Percentiles rank a stretch among this genome's conserved stretches.
These are phyloP conservation scores for Teratosphaeria epicoccoides DNA, from an alignment of 2,329 filamentous ascomycete species.

Conservation along the genomic window DNA sequence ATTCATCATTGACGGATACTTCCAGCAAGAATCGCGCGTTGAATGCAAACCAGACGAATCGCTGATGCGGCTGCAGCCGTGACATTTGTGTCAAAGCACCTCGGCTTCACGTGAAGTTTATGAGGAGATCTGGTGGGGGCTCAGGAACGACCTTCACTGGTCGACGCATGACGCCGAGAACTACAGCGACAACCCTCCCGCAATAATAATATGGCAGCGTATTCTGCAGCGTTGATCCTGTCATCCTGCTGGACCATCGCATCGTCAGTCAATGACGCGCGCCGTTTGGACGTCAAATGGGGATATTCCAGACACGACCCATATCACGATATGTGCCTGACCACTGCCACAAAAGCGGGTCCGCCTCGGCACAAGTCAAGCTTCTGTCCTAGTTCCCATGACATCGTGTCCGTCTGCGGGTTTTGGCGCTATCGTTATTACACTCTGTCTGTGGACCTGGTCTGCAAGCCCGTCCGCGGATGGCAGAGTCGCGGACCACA, in stretches of 20 bases:
- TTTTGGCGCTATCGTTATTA: background rate
- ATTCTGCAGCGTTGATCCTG: too few species aligned
- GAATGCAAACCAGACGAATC: too few species aligned
- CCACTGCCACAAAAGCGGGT: background rate
- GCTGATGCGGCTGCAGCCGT: too few species aligned
- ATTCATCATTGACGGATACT: too few species aligned
- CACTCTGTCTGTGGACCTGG: background rate
- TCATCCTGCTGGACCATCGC: too few species aligned
- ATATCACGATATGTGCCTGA: background rate
- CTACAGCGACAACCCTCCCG: too few species aligned
- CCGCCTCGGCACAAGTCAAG: background rate
- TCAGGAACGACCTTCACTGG: background rate
- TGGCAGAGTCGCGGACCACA: background rate
- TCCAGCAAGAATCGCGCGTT: too few species aligned
- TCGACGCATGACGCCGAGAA: too few species aligned
- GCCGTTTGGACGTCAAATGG: too few species aligned
- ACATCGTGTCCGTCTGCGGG: background rate
- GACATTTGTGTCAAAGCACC: background rate
- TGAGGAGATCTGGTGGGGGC: background rate
- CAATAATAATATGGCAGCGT: too few species aligned
- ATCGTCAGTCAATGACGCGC: too few species aligned
- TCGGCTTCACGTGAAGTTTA: background rate
- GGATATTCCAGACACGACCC: too few species aligned
- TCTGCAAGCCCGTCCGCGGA: background rate
- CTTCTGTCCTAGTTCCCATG: background rate